Evolutionary conservation across 1,284 basidiomycete genomes (phyloP).

Genomic region (Heterobasidion annosum): DNA sequence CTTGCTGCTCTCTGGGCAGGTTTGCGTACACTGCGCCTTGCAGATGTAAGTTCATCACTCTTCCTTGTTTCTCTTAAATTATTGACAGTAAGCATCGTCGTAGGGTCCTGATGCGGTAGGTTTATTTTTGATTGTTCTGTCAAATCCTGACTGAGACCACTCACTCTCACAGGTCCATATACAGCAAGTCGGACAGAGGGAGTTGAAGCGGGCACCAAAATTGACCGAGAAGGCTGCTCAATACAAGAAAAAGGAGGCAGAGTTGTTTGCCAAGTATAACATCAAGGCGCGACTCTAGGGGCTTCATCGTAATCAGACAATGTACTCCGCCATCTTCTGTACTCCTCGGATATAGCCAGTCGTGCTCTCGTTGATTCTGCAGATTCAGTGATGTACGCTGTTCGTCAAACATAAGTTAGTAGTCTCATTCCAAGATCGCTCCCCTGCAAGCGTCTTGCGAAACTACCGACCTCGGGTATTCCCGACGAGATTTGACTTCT

Average conservation of each 20-base stretch:
- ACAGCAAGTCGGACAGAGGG: constrained; percentile 86
- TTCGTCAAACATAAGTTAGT: too few species aligned
- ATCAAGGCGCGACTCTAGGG: constrained; percentile 47
- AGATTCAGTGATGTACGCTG: too few species aligned
- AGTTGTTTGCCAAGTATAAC: constrained; percentile 47
- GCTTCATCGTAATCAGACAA: neutral
- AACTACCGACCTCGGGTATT: too few species aligned
- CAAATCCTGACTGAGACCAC: constrained; percentile 4
- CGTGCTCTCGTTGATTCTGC: too few species aligned
- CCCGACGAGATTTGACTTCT: too few species aligned
- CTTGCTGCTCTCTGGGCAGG: constrained; percentile 76
- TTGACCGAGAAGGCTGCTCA: constrained; percentile 45
- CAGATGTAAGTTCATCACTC: constrained; percentile 55
- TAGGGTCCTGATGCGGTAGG: constrained; percentile 79
- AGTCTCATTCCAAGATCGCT: too few species aligned
- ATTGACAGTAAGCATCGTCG: neutral
- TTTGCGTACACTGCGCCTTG: constrained; percentile 81
- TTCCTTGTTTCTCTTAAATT: neutral
- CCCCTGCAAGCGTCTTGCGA: too few species aligned
- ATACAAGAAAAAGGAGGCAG: constrained; percentile 50
- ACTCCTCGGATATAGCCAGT: too few species aligned
- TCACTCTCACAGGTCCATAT: constrained; percentile 65
- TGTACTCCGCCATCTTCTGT: too few species aligned
- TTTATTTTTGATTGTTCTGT: neutral
- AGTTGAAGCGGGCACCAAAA: constrained; percentile 62